Evolutionary conservation across 2,329 filamentous ascomycete species (phyloP).

Genomic region (Penicillium sp.): DNA sequence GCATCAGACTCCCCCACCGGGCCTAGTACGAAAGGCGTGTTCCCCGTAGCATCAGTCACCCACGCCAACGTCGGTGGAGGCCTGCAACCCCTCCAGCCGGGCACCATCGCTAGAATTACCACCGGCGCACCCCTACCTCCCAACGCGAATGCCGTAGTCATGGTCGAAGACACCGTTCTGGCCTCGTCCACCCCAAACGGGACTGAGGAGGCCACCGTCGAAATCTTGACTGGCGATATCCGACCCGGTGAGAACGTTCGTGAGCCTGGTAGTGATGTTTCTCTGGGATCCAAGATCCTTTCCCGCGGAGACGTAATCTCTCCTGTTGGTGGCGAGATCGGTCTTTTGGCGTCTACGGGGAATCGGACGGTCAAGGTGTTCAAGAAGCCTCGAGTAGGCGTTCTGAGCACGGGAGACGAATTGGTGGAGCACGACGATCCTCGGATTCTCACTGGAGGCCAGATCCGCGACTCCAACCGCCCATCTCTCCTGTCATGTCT

Average conservation of each 20-base stretch:
- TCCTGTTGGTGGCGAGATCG: slow-evolving; percentile 86
- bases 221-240: slow-evolving; percentile 80
- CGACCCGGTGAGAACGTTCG: slow-evolving; percentile 84
- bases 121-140: slow-evolving; percentile 90
- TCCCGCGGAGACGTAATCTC: slow-evolving; percentile 81
- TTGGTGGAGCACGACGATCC: slow-evolving; percentile 75
- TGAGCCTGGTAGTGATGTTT: slow-evolving; percentile 87
- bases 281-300: slow-evolving; percentile 72
- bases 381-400: slow-evolving; percentile 77
- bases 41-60: slow-evolving; percentile 84
- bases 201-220: slow-evolving; percentile 83
- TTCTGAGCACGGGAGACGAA: slow-evolving; percentile 94
- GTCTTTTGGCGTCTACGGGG: slow-evolving; percentile 85
- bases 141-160: slow-evolving; percentile 88
- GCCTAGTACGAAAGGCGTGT: slow-evolving; percentile 72
- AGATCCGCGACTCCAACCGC: slow-evolving; percentile 93
- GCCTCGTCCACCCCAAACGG: slow-evolving; percentile 77
- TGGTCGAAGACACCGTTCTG: slow-evolving; percentile 92
- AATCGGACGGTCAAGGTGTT: slow-evolving; percentile 73
- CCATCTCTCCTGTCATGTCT: slow-evolving; percentile 84
- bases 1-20: slow-evolving; percentile 59
- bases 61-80: slow-evolving; percentile 78
- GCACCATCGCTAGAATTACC: slow-evolving; percentile 87
- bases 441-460: slow-evolving; percentile 71
- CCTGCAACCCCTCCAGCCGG: slow-evolving; percentile 66